Base-by-base conservation (phyloP, 805 yeast genomes). In the Monosporozyma aquatica region DNA sequence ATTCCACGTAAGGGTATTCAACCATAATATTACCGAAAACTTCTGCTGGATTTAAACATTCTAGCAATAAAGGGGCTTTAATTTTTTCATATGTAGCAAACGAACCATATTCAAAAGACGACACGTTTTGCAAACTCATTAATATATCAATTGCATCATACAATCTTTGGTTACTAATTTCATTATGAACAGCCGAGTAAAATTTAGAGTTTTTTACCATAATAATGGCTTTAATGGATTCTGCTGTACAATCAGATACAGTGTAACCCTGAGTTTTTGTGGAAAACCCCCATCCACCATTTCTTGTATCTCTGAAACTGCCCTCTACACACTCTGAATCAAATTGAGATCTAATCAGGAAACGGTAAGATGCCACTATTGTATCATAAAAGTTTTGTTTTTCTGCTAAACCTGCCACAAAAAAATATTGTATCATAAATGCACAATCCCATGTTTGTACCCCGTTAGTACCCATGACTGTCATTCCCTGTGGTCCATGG, bases 21-120 rank as follows among this genome's bases (percentile, higher is more conserved):
- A 92, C 95, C 99, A 92, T 92, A 45, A 92, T 92, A 53, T 92
- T 89, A 44, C 95, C 95, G 65, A 92, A 92, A 0, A 92, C 98
- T 60, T 92, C 98, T 1, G 98, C 99, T 0, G 98, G 97, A 52
- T 90, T 90, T 44, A 92, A 66, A 41, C 64, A 54, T 58, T 92
- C 99, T 45, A 92, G 56, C 29, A 77, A 46, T 11, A 87, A 77
- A 0, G 95, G 76, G 0, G 95, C 87, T 51, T 87, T 80, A 47
- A 86, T 90, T 41, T 68, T 71, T 58, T 92, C 99, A 62, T 92
- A 92, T 0, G 96, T 76, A 0, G 97, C 82, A 64, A 87, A 92
- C 1, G 97, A 85, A 1, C 98, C 97, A 61, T 72, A 82, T 51
- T 89, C 90, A 58, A 79, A 83, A 4, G 72, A 66, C 0, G 85